These are phyloP conservation scores for Cucurbita moschata DNA, from an alignment of 306 rosid genomes.

Conservation along the genomic window DNA sequence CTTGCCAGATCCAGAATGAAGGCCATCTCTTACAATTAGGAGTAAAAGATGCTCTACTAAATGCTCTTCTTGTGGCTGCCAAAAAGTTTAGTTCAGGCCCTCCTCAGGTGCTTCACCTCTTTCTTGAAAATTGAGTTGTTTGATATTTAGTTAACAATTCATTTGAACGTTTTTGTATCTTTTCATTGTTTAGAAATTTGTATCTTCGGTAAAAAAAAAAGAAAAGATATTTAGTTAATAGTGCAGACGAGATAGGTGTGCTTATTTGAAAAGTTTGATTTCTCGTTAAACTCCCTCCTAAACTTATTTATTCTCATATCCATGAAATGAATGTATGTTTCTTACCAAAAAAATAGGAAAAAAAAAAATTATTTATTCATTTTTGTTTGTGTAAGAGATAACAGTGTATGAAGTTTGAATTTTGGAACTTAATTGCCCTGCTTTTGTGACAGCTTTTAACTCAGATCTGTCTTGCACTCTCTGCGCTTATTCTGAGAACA, in stretches of 20 bases:
- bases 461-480: slow-evolving; percentile 89
- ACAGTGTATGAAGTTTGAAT: background rate
- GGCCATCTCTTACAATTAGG: slow-evolving; percentile 47
- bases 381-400: background rate
- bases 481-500: slow-evolving; percentile 71
- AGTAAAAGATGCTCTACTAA: slow-evolving; percentile 73
- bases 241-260: background rate
- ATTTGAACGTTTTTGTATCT: background rate
- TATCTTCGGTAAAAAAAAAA: background rate
- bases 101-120: slow-evolving; percentile 50
- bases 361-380: background rate
- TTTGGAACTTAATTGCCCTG: background rate
- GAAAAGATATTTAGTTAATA: background rate
- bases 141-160: no score
- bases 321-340: background rate
- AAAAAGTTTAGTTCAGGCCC: slow-evolving; percentile 74
- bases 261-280: background rate
- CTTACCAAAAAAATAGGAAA: background rate
- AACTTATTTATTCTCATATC: background rate
- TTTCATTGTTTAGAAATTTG: background rate
- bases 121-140: background rate
- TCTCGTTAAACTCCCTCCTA: background rate
- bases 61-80: slow-evolving; percentile 85
- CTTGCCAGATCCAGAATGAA: slow-evolving; percentile 74
- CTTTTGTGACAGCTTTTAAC: slow-evolving; percentile 70